Percentiles rank a stretch among this genome's conserved stretches.
phyloP scores from a whole-genome alignment of 768 basidiomycete species.

The Suillus paluster region DNA sequence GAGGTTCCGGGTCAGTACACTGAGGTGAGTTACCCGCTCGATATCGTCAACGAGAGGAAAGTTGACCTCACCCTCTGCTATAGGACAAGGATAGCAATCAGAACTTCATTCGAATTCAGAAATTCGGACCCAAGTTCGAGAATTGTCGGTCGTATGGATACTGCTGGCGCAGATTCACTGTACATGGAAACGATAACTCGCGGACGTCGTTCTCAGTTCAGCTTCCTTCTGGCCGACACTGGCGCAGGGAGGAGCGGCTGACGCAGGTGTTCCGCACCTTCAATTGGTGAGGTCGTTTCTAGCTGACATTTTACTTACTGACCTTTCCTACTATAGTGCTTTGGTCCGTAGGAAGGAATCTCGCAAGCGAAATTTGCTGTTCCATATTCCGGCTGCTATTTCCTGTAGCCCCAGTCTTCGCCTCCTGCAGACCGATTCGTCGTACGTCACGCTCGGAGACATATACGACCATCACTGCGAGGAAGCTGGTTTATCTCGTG shows the following conservation, averaged over 20 bases:
- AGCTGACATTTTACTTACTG: slow-evolving; percentile 10
- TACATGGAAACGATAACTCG: slow-evolving; percentile 92
- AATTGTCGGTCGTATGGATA: slow-evolving; percentile 85
- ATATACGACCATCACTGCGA: slow-evolving; percentile 92
- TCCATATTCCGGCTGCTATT: slow-evolving; percentile 89
- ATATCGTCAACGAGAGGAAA: neutral
- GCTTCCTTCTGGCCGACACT: slow-evolving; percentile 80
- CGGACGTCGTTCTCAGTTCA: slow-evolving; percentile 90
- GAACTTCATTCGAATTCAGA: slow-evolving; percentile 87
- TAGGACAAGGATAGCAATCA: slow-evolving; percentile 96
- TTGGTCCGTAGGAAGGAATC: slow-evolving; percentile 89
- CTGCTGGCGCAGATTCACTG: slow-evolving; percentile 88
- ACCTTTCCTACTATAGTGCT: slow-evolving; percentile 52
- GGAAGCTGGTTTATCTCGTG: slow-evolving; percentile 72
- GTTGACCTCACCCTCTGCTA: slow-evolving; percentile 10
- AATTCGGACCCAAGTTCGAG: slow-evolving; percentile 90
- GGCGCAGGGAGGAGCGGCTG: slow-evolving; percentile 90
- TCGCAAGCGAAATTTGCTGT: slow-evolving; percentile 86
- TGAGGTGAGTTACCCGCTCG: slow-evolving; percentile 58
- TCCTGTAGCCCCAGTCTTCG: slow-evolving; percentile 84
- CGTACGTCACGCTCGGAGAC: slow-evolving; percentile 89
- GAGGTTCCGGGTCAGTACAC: slow-evolving; percentile 99
- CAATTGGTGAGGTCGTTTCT: slow-evolving; percentile 66
- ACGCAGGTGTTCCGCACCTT: slow-evolving; percentile 94
- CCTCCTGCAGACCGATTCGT: slow-evolving; percentile 88